Evolutionary conservation across 495 filamentous ascomycete genomes (phyloP).

Genomic region (Clavariopsis aquatica): DNA sequence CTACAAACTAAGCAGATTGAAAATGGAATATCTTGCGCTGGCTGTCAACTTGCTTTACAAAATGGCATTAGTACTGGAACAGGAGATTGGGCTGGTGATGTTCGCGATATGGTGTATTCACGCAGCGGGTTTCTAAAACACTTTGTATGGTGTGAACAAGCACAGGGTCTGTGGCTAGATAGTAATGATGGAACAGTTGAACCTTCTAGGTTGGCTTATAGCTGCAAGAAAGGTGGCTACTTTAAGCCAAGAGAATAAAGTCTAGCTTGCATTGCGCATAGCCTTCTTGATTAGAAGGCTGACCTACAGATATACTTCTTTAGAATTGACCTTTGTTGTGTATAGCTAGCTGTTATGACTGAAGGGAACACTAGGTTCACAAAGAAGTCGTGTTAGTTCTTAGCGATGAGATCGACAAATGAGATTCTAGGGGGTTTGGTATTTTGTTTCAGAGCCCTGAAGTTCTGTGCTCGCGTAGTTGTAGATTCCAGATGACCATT

Average conservation of each 20-base stretch:
- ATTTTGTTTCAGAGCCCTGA: too few relatives aligned
- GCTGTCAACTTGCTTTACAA: constrained; percentile 7
- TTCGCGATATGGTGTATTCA: constrained; percentile 7
- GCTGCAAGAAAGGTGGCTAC: background rate
- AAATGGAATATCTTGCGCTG: constrained; percentile 2
- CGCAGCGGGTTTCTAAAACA: constrained; percentile 1
- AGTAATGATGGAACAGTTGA: constrained; percentile 1
- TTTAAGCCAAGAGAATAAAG: background rate
- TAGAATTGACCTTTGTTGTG: background rate
- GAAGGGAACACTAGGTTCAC: too few relatives aligned
- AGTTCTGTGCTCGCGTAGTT: too few relatives aligned
- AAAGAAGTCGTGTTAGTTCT: too few relatives aligned
- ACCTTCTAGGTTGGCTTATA: background rate
- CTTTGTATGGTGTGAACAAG: constrained; percentile 7
- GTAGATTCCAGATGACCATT: too few relatives aligned
- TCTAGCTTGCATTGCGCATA: background rate
- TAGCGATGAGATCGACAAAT: too few relatives aligned
- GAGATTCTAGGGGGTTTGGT: too few relatives aligned
- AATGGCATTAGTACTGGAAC: background rate
- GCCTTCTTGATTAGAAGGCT: too few relatives aligned
- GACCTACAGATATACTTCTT: background rate
- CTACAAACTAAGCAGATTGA: background rate
- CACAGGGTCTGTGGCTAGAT: background rate
- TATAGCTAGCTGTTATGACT: background rate
- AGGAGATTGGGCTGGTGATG: background rate